Evolutionary conservation across 1,139 yeast genomes (phyloP).

Genomic region (Barnettozyma hawaiiensis): DNA sequence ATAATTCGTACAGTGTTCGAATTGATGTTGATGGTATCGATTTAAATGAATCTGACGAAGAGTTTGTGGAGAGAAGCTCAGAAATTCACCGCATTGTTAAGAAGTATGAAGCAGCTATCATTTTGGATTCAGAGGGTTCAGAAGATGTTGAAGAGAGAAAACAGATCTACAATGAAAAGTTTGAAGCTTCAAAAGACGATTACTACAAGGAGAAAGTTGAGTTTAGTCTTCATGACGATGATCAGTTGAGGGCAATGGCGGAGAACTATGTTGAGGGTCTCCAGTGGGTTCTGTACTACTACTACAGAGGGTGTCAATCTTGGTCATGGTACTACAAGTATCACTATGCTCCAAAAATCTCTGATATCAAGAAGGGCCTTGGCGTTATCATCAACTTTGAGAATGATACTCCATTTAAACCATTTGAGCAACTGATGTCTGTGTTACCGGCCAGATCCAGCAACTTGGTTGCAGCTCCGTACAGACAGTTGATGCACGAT

Average conservation of each 20-base stretch:
- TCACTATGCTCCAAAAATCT: constrained; percentile 90
- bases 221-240: constrained; percentile 54
- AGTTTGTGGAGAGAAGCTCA: constrained; percentile 43
- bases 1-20: constrained; percentile 48
- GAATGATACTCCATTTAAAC: constrained; percentile 74
- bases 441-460: constrained; percentile 93
- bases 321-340: constrained; percentile 93
- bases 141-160: constrained; percentile 59
- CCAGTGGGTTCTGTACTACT: constrained; percentile 92
- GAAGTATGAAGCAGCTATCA: constrained; percentile 66
- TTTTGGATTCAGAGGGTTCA: constrained; percentile 55
- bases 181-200: constrained; percentile 72
- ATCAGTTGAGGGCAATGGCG: constrained; percentile 55
- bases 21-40: constrained; percentile 73
- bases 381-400: constrained; percentile 57
- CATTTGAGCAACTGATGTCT: constrained; percentile 97
- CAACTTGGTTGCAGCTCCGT: constrained; percentile 69
- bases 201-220: constrained; percentile 78
- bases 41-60: constrained; percentile 59
- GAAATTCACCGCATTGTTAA: constrained; percentile 42
- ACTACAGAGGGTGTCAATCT: constrained; percentile 83
- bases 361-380: constrained; percentile 73
- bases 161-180: constrained; percentile 64
- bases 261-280: constrained; percentile 87
- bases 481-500: constrained; percentile 85